Evolutionary conservation across 2,329 filamentous ascomycete species (phyloP).

Genomic region (Ceratocystis eucalypticola): DNA sequence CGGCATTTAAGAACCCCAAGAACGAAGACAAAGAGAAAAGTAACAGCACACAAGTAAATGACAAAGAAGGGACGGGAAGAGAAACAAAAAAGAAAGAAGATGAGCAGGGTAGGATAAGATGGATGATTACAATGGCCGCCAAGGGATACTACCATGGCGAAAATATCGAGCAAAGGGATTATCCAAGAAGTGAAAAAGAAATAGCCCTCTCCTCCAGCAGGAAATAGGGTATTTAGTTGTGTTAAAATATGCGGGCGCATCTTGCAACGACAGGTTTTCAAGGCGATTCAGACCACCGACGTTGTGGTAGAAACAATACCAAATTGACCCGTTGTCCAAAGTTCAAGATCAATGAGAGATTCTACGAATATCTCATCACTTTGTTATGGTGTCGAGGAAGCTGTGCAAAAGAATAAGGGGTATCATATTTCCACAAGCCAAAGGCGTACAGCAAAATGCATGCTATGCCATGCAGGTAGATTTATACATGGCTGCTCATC

Average conservation of each 20-base stretch:
- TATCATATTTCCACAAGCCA: not conserved
- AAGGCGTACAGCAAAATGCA: not conserved
- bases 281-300: too few species aligned
- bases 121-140: conserved; percentile 12
- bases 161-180: conserved; percentile 11
- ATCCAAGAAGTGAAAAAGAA: conserved; percentile 3
- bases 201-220: not conserved
- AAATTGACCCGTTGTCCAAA: not conserved
- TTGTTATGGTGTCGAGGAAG: not conserved
- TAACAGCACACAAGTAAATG: conserved; percentile 18
- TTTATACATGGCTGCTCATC: conserved; percentile 1
- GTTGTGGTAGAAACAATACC: not conserved
- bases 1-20: not conserved
- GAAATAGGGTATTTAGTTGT: not conserved
- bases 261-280: too few species aligned
- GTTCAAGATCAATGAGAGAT: not conserved
- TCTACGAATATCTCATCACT: not conserved
- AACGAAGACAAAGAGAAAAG: conserved; percentile 7
- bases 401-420: not conserved
- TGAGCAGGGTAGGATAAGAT: not conserved
- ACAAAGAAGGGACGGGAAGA: not conserved
- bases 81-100: not conserved
- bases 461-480: not conserved
- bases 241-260: not conserved
- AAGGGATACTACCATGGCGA: conserved; percentile 6